A percentile compares a stretch with the other conserved stretches of the same genome.
phyloP scores from a whole-genome alignment of 768 basidiomycete species.

The Collybiopsis confluens region DNA sequence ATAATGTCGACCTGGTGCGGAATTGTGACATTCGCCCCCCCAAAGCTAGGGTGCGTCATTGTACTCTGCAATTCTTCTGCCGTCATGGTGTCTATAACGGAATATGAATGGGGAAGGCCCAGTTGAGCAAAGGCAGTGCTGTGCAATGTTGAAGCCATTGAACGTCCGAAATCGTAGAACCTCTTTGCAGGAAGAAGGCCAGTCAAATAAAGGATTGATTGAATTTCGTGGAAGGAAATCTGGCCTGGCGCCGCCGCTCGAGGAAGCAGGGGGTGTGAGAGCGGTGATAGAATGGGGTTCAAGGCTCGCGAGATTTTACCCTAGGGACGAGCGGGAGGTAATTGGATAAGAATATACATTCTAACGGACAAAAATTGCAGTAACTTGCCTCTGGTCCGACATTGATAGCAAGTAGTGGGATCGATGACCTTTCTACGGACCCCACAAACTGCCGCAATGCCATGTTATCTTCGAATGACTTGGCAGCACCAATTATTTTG shows the following conservation, averaged over 20 bases:
- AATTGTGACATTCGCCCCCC: slow-evolving; percentile 82
- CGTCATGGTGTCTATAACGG: slow-evolving; percentile 46
- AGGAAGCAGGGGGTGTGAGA: slow-evolving; percentile 71
- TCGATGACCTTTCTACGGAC: slow-evolving; percentile 31
- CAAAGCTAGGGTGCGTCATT: slow-evolving; percentile 50
- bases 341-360: neutral
- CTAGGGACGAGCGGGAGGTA: slow-evolving; percentile 14
- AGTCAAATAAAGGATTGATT: slow-evolving; percentile 56
- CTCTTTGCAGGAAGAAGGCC: slow-evolving; percentile 55
- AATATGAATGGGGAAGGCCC: slow-evolving; percentile 64
- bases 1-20: slow-evolving; percentile 76
- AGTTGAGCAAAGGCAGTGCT: slow-evolving; percentile 64
- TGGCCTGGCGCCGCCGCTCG: slow-evolving; percentile 69
- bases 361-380: neutral
- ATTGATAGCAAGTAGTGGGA: slow-evolving; percentile 74
- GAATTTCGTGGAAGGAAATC: slow-evolving; percentile 64
- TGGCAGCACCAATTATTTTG: slow-evolving; percentile 69
- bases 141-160: slow-evolving; percentile 73
- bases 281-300: slow-evolving; percentile 66
- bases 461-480: slow-evolving; percentile 56
- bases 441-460: slow-evolving; percentile 53
- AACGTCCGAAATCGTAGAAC: slow-evolving; percentile 71
- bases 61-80: slow-evolving; percentile 45
- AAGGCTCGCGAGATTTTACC: slow-evolving; percentile 74
- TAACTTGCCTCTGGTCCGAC: slow-evolving; percentile 46